phyloP scores from a whole-genome alignment of 202 grass and related monocot genomes.

The Setaria viridis region DNA sequence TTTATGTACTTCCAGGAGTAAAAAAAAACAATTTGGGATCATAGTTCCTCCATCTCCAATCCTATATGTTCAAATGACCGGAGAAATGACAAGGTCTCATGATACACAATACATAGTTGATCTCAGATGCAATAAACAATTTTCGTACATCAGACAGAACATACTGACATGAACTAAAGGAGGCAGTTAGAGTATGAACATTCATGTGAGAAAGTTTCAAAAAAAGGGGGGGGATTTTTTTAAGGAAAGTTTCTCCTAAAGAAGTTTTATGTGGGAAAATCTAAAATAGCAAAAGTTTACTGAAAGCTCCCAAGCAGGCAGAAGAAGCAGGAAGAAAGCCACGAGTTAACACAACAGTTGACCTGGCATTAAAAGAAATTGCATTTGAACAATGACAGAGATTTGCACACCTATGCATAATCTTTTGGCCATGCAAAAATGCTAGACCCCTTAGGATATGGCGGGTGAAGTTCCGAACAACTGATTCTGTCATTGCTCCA shows the following conservation, averaged over 20 bases:
- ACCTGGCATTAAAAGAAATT: conserved; percentile 17
- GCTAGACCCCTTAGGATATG: conserved; percentile 88
- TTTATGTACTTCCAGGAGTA: neutral
- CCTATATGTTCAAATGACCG: conserved; percentile 22
- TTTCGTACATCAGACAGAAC: conserved; percentile 20
- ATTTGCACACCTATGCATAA: conserved; percentile 89
- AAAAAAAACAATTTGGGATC: neutral
- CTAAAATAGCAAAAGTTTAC: conserved; percentile 27
- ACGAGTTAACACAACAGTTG: conserved; percentile 16
- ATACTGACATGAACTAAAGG: conserved; percentile 18
- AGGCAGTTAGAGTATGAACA: neutral
- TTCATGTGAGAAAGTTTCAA: neutral
- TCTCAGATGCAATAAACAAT: neutral
- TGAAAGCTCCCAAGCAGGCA: conserved; percentile 11
- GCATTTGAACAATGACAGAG: conserved; percentile 21
- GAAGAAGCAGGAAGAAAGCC: neutral
- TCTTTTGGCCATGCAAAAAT: conserved; percentile 89
- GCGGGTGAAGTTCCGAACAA: conserved; percentile 86
- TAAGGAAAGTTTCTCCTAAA: conserved; percentile 1
- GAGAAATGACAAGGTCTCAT: conserved; percentile 7
- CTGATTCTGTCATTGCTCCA: conserved; percentile 93
- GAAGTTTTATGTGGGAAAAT: neutral
- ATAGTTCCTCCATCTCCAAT: conserved; percentile 27
- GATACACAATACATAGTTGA: neutral
- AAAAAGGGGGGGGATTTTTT: neutral